Percentiles rank a stretch among this genome's conserved stretches.
Evolutionary conservation across 2,329 filamentous ascomycete genomes (phyloP).

Genomic region (Colletotrichum phormii): DNA sequence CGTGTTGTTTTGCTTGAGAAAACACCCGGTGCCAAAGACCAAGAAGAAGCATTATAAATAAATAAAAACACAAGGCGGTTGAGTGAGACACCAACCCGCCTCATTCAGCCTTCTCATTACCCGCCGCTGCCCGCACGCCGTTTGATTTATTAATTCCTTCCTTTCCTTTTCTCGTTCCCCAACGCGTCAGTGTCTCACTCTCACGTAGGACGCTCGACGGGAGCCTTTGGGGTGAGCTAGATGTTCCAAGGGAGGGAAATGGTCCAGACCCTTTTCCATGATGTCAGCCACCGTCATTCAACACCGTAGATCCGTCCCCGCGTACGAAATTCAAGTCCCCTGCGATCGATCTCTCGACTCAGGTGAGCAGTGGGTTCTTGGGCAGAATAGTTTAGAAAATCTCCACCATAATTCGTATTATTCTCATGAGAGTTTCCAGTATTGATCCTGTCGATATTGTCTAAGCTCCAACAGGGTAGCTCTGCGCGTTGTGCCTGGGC

Average conservation of each 20-base stretch:
- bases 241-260: not conserved
- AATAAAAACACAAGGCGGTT: not conserved
- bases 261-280: slow-evolving; percentile 8
- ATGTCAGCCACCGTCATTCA: slow-evolving; percentile 33
- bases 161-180: not conserved
- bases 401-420: not conserved
- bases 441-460: slow-evolving; percentile 9
- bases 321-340: slow-evolving; percentile 6
- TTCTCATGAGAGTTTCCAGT: not conserved
- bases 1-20: not conserved
- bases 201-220: not conserved
- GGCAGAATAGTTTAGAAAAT: not conserved
- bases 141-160: not conserved
- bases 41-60: not conserved
- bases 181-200: not conserved
- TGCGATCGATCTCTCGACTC: slow-evolving; percentile 15
- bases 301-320: not conserved
- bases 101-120: not conserved
- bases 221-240: not conserved
- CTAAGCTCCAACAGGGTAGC: slow-evolving; percentile 13
- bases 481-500: not conserved
- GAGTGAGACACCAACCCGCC: slow-evolving; percentile 13
- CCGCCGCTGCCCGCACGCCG: not conserved
- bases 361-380: slow-evolving; percentile 9
- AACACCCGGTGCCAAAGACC: not conserved